Evolutionary conservation across 768 basidiomycete genomes (phyloP), one percentile per base, ranked within the genome.

Genomic region (Dacryopinax primogenitus): DNA sequence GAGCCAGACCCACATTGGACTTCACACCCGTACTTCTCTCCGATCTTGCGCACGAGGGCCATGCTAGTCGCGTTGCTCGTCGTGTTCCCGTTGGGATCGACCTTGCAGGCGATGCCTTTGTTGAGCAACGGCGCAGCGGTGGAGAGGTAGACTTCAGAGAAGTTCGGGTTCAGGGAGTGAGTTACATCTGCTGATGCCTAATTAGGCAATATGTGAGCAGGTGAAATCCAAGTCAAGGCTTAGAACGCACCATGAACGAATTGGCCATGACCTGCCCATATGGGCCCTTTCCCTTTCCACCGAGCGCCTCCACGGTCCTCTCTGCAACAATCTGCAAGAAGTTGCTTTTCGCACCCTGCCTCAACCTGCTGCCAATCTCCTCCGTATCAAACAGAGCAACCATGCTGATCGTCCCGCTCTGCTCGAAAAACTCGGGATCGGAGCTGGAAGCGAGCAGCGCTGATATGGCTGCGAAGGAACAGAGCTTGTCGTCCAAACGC

Each of bases 281-380:
- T 2, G 21, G 9, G 4, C 18, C 51, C 26, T 58, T 58, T 6
- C 13, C 26, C 51, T 30, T 58, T 30, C 51, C 51, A 6, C 11
- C 51, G 4, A 58, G 51, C 13, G 32, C 51, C 51, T 58, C 51
- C 51, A 58, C 51, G 7, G 18, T 6, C 51, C 51, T 58, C 51
- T 58, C 51, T 6, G 18, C 26, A 3, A 58, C 51, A 13, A 30
- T 18, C 51, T 58, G 51, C 51, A 58, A 9, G 30, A 58, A 58
- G 30, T 58, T 58, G 51, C 51, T 58, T 30, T 58, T 58, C 11
- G 51, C 51, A 15, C 51, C 51, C 30, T 58, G 51, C 51, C 51
- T 11, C 51, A 58, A 30, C 4, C 51, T 18, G 30, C 51, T 58
- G 9, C 51, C 51, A 13, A 58, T 18, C 30, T 58, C 51, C 51